A percentile compares a stretch with the other conserved stretches of the same genome.
phyloP scores from a whole-genome alignment of 2,329 filamentous ascomycete species.

The Aspergillus eucalypticola region DNA sequence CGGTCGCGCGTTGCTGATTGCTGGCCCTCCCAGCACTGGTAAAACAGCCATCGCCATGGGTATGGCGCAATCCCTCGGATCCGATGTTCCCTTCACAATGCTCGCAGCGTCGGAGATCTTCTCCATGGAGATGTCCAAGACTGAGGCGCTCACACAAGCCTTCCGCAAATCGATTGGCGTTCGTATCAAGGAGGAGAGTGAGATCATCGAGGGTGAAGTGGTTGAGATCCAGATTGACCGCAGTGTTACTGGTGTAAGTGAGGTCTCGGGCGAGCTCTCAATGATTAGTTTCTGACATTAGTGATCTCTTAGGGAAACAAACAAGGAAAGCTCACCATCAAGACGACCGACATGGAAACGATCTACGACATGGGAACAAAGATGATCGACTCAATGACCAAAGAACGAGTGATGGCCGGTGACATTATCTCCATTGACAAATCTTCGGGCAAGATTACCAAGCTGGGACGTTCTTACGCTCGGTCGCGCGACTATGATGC shows the following conservation, averaged over 20 bases:
- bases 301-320: constrained; percentile 68
- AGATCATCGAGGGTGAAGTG: constrained; percentile 98
- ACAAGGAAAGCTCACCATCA: constrained; percentile 98
- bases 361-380: constrained; percentile 99
- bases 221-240: constrained; percentile 98
- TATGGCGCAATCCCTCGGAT: constrained; percentile 92
- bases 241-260: constrained; percentile 79
- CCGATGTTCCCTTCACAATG: constrained; percentile 95
- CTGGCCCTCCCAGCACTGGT: constrained; percentile 92
- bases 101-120: constrained; percentile 97
- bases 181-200: constrained; percentile 96
- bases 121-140: constrained; percentile 99
- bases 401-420: constrained; percentile 97
- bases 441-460: constrained; percentile 95
- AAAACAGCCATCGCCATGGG: constrained; percentile 99
- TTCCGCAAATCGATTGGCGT: constrained; percentile 98
- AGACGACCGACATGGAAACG: constrained; percentile 99
- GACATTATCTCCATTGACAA: constrained; percentile 99
- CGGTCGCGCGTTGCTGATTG: constrained; percentile 89
- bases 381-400: constrained; percentile 99
- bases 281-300: background rate
- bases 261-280: background rate
- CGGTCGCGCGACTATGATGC: constrained; percentile 97
- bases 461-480: constrained; percentile 91
- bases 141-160: constrained; percentile 95